Base-by-base conservation (phyloP, 768 basidiomycete genomes). In the Leccinum imitatum region DNA sequence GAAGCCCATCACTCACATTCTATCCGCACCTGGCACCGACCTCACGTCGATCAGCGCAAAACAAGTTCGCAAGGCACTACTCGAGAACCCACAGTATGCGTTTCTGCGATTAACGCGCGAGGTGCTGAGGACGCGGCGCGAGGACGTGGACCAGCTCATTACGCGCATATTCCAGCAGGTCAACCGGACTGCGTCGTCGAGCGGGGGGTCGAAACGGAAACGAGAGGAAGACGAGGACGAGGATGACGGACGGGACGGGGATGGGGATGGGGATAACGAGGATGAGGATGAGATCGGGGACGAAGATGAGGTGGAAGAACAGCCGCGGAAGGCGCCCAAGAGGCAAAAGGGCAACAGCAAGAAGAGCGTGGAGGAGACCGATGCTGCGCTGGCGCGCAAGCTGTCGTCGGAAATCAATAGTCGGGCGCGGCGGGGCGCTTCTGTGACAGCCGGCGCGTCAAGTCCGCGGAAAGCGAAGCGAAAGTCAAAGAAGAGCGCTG, bases 11-110 rank as follows among this genome's bases (percentile, higher is more conserved):
- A 80, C 79, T 64, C 76, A 79, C 59, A 91, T 94, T 71, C 84
- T 94, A 54, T 80, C 84, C 31, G 87, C 87, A 19, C 92, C 92
- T 3, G 87, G 84, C 51, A 87, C 84, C 51, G 89, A 94, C 79
- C 81, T 94, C 67, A 62, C 79, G 50, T 89, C 87, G 50, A 91
- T 94, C 74, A 90, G 87, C 71, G 94, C 93, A 50, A 96, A 93
- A 77, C 87, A 86, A 75, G 93, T 97, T 67, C 85, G 95, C 64
- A 89, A 88, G 69, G 83, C 86, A 77, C 94, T 62, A 67, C 66
- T 83, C 58, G 84, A 83, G 60, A 68, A 73, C 31, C 63, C 65
- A 1, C 50, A 54, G 11, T 63, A 65, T 56, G 59, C 59, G 56
- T 76, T 61, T 80, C 85, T 72, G 9, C 73, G 79, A 19, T 69